Conservation (phyloP, 2,329 filamentous ascomycete genomes). For the Sphaerostilbella broomeana region DNA sequence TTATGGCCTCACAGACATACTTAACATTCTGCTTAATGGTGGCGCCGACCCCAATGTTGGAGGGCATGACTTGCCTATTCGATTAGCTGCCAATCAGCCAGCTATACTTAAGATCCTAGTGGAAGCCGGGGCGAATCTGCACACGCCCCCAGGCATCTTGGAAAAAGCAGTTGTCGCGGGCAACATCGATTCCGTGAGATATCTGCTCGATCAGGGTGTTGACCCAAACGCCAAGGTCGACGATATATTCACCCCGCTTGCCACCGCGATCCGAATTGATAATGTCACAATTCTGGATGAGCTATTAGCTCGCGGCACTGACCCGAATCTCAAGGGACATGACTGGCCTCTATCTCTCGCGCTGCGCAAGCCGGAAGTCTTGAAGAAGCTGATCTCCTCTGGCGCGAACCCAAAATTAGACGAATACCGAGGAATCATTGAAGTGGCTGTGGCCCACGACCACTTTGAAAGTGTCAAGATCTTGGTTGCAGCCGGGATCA, state of each 20-base stretch:
- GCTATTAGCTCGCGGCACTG: conserved; percentile 51
- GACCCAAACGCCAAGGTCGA: conserved; percentile 53
- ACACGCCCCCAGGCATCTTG: conserved; percentile 56
- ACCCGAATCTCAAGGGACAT: conserved; percentile 56
- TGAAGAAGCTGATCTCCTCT: conserved; percentile 51
- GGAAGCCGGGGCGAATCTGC: conserved; percentile 53
- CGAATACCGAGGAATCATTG: conserved; percentile 61
- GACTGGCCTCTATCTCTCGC: conserved; percentile 69
- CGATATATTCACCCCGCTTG: conserved; percentile 55
- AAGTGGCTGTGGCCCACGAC: conserved; percentile 60
- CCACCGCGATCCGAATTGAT: conserved; percentile 58
- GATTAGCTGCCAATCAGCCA: conserved; percentile 57
- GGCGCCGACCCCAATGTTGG: conserved; percentile 57
- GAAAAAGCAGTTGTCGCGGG: conserved; percentile 58
- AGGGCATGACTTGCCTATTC: conserved; percentile 58
- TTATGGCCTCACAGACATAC: conserved; percentile 56
- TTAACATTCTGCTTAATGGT: conserved; percentile 49
- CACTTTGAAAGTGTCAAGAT: conserved; percentile 62
- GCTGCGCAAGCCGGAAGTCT: conserved; percentile 52
- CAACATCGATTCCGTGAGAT: conserved; percentile 53
- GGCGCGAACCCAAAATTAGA: conserved; percentile 52
- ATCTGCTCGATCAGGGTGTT: conserved; percentile 53
- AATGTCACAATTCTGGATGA: conserved; percentile 53
- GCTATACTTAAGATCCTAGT: conserved; percentile 55
- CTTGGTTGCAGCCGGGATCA: conserved; percentile 57